Conservation (phyloP, 441 rosid species). For the Croton setiger region DNA sequence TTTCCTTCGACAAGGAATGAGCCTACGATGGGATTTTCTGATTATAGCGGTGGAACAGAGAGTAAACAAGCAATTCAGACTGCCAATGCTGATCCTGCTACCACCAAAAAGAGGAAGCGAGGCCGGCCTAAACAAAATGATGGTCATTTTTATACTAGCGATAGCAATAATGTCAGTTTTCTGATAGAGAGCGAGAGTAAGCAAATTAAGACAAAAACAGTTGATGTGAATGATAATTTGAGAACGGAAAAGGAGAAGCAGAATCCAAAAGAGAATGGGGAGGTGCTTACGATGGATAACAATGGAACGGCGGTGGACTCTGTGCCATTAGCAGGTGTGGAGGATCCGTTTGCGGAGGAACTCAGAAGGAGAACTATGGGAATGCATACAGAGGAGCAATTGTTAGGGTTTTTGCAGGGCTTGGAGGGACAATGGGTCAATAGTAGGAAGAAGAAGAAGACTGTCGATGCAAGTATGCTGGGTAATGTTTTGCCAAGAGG, state of each 20-base stretch:
- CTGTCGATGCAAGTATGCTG: conserved; percentile 53
- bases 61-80: not conserved
- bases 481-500: conserved; percentile 51
- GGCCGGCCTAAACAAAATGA: conserved; percentile 57
- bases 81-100: not conserved
- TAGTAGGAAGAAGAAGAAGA: conserved; percentile 68
- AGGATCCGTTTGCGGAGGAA: conserved; percentile 51
- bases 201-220: conserved; percentile 14
- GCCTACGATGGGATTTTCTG: conserved; percentile 24
- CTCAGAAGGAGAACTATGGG: conserved; percentile 53
- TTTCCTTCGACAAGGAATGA: conserved; percentile 4
- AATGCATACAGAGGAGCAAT: conserved; percentile 41
- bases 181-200: not conserved
- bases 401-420: conserved; percentile 52
- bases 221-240: conserved; percentile 7
- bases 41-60: conserved; percentile 14
- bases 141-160: not conserved
- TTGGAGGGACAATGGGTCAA: conserved; percentile 66
- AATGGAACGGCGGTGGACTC: conserved; percentile 37
- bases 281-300: conserved; percentile 21
- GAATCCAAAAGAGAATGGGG: not conserved
- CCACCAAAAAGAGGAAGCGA: conserved; percentile 42
- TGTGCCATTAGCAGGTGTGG: conserved; percentile 30
- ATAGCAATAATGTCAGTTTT: not conserved
- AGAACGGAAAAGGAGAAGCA: conserved; percentile 16